Base-by-base conservation (phyloP, 257 asterid genomes). In the Solanum sejunctum region DNA sequence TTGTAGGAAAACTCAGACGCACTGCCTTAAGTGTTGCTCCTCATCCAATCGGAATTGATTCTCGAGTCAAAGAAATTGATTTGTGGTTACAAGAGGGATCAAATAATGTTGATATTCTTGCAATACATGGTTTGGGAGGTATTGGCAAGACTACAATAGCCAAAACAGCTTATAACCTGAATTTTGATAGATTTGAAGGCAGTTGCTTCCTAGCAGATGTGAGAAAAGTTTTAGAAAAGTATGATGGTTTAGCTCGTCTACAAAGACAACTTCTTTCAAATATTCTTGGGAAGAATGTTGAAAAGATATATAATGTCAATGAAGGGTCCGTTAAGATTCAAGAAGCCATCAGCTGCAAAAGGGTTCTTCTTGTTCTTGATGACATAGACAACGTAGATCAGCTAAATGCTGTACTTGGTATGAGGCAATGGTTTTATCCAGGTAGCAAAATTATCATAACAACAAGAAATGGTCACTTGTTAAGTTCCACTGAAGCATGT, bases 111-210 rank as follows among this genome's bases (percentile, higher is more conserved):
- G 28, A 10, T 75, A 36, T 75, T 15, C 73, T 57, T 43, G 82
- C 56, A 45, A 57, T 84, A 36, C 80, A 63, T 84, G 86, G 86
- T 58, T 60, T 71, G 73, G 56, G 77, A 49, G 86, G 86, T 12
- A 84, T 84, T 54, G 86, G 86, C 73, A 84, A 84, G 36, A 41
- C 86, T n/a, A 84, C 86, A 17, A 58, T 84, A 56, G 86, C 71
- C 1, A 84, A 84, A 72, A 57, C 20, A 56, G 60, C 17, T 52
- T 61, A 58, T n/a, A 56, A 71, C 47, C 45, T 20, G 79, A 83
- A 47, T 18, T 32, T 63, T 56, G 26, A 66, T 32, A 41, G 57
- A 80, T 85, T 85, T 81, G 85, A 85, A 23, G 73, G 81, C 45
- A 12, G 81, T 63, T 32, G 87, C 70, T 85, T 85, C 32, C 81